Evolutionary conservation across 257 asterid species (phyloP).

Genomic region (Gynochthodes officinalis): DNA sequence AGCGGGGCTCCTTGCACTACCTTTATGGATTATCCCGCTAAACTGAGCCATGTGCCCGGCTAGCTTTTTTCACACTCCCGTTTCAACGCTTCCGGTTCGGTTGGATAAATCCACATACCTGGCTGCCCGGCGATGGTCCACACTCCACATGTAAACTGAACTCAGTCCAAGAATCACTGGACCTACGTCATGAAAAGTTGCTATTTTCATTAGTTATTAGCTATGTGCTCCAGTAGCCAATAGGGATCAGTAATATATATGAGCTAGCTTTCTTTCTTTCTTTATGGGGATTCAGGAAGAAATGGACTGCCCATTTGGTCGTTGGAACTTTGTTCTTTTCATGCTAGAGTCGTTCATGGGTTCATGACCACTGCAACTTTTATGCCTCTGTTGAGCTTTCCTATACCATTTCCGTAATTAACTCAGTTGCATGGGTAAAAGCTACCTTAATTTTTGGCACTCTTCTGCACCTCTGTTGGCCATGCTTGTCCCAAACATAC

Average conservation of each 20-base stretch:
- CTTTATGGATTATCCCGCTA: slow-evolving; percentile 12
- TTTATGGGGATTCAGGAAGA: slow-evolving; percentile 11
- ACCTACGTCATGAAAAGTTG: slow-evolving; percentile 2
- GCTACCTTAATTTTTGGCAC: slow-evolving; percentile 33
- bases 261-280: slow-evolving; percentile 2
- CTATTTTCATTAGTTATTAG: no score
- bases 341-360: background rate
- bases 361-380: background rate
- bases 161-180: background rate
- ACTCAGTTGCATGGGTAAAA: slow-evolving; percentile 25
- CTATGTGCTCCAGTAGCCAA: background rate
- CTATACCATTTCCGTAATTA: slow-evolving; percentile 25
- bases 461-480: background rate
- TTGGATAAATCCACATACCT: slow-evolving; percentile 2
- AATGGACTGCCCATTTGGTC: background rate
- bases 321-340: slow-evolving; percentile 8
- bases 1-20: background rate
- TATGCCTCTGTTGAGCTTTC: slow-evolving; percentile 14
- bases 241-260: slow-evolving; percentile 1
- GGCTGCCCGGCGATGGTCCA: background rate
- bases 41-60: slow-evolving; percentile 19
- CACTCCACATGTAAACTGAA: background rate
- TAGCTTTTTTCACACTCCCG: slow-evolving; percentile 16
- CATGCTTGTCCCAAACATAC: slow-evolving; percentile 7
- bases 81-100: slow-evolving; percentile 18